phyloP scores from a whole-genome alignment of 2,329 filamentous ascomycete genomes.

The Pseudogymnoascus sp. region DNA sequence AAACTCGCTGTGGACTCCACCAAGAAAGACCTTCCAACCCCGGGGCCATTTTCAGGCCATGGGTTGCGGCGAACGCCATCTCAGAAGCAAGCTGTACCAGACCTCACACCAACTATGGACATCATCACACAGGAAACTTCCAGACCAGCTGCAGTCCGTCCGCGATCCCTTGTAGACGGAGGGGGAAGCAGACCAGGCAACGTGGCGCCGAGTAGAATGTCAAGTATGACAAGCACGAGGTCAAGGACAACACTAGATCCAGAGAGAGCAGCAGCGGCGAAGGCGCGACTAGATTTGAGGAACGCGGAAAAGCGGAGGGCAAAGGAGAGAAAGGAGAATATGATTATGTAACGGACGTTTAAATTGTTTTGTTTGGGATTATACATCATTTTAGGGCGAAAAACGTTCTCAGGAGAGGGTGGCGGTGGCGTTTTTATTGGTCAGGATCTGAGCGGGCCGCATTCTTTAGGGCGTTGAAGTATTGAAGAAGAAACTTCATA shows the following conservation, averaged over 20 bases:
- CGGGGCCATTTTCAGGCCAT: neutral
- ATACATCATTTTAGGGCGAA: constrained; percentile 9
- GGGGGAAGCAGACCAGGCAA: constrained; percentile 36
- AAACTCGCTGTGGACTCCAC: constrained; percentile 5
- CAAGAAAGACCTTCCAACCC: neutral
- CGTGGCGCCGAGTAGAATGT: neutral
- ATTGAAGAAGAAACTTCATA: constrained; percentile 8
- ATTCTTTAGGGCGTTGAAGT: constrained; percentile 3
- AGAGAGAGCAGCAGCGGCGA: constrained; percentile 29
- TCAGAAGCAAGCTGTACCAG: neutral
- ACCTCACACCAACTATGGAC: neutral
- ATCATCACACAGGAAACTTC: neutral
- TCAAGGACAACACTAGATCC: constrained; percentile 23
- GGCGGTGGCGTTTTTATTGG: constrained; percentile 10
- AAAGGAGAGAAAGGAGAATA: constrained; percentile 22
- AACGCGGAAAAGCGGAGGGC: constrained; percentile 23
- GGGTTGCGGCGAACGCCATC: neutral
- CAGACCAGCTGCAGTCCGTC: neutral
- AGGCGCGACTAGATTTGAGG: constrained; percentile 27
- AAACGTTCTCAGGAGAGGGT: constrained; percentile 1
- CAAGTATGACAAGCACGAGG: constrained; percentile 19
- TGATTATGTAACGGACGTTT: constrained; percentile 11
- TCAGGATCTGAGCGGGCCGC: constrained; percentile 8
- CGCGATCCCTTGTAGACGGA: constrained; percentile 39
- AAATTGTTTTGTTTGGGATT: neutral